phyloP scores from a whole-genome alignment of 192 early-diverging fungal genomes.

The Dissophora ornata region DNA sequence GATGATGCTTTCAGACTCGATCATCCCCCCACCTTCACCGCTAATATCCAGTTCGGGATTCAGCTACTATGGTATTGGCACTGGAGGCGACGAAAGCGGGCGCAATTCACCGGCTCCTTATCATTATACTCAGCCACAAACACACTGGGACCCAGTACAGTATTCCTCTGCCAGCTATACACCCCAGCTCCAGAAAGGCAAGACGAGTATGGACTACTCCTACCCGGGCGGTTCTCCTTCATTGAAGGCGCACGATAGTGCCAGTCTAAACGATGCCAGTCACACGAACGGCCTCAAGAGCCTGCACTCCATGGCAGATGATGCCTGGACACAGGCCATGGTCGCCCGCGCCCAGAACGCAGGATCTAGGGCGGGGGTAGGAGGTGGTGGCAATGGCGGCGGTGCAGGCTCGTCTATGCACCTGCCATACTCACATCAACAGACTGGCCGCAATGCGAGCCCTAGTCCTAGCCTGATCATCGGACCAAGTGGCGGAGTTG shows the following conservation, averaged over 20 bases:
- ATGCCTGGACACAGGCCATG: slow-evolving; percentile 45
- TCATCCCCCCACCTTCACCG: background rate
- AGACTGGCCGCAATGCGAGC: background rate
- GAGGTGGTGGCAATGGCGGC: background rate
- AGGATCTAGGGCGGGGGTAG: background rate
- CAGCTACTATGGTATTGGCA: slow-evolving; percentile 21
- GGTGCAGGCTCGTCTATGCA: background rate
- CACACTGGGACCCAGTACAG: background rate
- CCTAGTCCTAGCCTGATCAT: background rate
- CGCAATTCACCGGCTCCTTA: slow-evolving; percentile 12
- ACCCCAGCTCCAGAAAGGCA: slow-evolving; percentile 7
- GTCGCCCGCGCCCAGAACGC: slow-evolving; percentile 30
- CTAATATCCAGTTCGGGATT: slow-evolving; percentile 13
- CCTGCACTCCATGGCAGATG: slow-evolving; percentile 22
- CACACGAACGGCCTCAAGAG: slow-evolving; percentile 29
- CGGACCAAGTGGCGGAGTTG: background rate
- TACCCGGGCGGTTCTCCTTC: background rate
- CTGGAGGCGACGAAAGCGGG: slow-evolving; percentile 14
- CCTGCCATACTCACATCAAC: background rate
- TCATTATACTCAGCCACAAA: background rate
- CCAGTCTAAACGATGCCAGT: no score
- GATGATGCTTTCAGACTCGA: background rate
- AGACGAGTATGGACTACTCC: slow-evolving; percentile 22
- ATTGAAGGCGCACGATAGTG: background rate
- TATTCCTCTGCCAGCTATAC: background rate